These are phyloP conservation scores for Piloderma croceum DNA, from an alignment of 768 basidiomycete species.

Conservation along the genomic window DNA sequence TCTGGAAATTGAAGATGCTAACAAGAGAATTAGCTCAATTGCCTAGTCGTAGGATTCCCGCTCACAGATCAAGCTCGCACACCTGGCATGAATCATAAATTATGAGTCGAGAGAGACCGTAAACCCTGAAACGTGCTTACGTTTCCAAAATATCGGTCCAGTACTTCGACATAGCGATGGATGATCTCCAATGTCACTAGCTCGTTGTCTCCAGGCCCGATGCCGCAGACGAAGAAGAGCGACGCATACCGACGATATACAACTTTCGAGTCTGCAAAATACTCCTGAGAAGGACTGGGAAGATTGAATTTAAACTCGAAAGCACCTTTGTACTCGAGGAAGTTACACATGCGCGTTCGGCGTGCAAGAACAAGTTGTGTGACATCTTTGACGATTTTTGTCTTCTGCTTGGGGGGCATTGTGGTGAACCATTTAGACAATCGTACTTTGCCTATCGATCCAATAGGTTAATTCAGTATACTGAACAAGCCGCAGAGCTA, in stretches of 20 bases:
- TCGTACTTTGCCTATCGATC: constrained; percentile 73
- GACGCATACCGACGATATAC: constrained; percentile 95
- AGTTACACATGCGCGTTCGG: constrained; percentile 89
- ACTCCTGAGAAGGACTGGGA: neutral
- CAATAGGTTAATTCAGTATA: constrained; percentile 7
- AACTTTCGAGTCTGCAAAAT: constrained; percentile 63
- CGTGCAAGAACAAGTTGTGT: constrained; percentile 88
- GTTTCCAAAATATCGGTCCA: constrained; percentile 89
- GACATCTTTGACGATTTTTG: constrained; percentile 93
- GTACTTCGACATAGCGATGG: constrained; percentile 89
- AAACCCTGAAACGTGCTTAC: constrained; percentile 44
- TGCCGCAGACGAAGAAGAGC: constrained; percentile 89
- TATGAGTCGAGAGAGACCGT: neutral
- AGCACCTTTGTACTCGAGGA: constrained; percentile 93
- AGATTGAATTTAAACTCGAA: constrained; percentile 20
- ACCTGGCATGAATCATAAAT: constrained; percentile 40
- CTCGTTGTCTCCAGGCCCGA: constrained; percentile 83
- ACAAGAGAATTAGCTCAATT: neutral
- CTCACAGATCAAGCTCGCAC: constrained; percentile 89
- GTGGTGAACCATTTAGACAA: constrained; percentile 96
- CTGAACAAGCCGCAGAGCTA: constrained; percentile 3
- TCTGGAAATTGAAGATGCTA: constrained; percentile 97
- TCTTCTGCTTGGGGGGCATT: constrained; percentile 71
- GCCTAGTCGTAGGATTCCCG: constrained; percentile 3
- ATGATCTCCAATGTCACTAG: constrained; percentile 88